Conservation (phyloP, 768 basidiomycete genomes). For the Lentinula sp. region DNA sequence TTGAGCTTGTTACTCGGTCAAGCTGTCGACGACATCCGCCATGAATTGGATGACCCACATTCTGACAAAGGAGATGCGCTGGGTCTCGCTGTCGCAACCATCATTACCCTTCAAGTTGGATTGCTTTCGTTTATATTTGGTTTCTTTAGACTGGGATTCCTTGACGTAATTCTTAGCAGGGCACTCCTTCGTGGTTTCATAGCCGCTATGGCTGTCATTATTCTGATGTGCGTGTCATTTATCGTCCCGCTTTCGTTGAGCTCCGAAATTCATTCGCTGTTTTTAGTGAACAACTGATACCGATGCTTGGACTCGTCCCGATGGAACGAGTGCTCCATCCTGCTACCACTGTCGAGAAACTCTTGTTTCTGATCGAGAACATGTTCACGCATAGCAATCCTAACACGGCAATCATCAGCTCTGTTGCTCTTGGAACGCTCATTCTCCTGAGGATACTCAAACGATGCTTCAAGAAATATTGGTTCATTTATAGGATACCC, state of each 20-base stretch:
- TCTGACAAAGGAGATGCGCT: constrained; percentile 40
- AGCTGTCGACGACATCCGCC: constrained; percentile 66
- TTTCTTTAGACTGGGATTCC: constrained; percentile 83
- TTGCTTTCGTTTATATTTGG: constrained; percentile 82
- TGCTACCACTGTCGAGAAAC: constrained; percentile 69
- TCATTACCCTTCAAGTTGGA: constrained; percentile 85
- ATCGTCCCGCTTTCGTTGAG: background rate
- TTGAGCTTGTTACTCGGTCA: constrained; percentile 85
- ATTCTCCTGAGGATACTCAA: constrained; percentile 58
- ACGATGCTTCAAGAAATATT: constrained; percentile 48
- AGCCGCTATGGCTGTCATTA: constrained; percentile 78
- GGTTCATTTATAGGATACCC: constrained; percentile 76
- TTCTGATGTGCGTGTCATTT: constrained; percentile 59
- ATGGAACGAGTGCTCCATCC: constrained; percentile 52
- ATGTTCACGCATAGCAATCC: constrained; percentile 50
- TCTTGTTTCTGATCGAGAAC: constrained; percentile 65
- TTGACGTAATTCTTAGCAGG: constrained; percentile 89
- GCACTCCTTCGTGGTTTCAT: constrained; percentile 86
- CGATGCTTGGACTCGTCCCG: constrained; percentile 77
- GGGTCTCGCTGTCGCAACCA: constrained; percentile 66
- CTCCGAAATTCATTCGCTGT: background rate
- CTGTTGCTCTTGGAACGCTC: constrained; percentile 61
- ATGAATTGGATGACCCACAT: constrained; percentile 36
- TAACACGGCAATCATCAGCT: constrained; percentile 70
- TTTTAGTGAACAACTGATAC: constrained; percentile 72